These are phyloP conservation scores for Hericium coralloides DNA, from an alignment of 768 basidiomycete genomes.

Conservation along the genomic window DNA sequence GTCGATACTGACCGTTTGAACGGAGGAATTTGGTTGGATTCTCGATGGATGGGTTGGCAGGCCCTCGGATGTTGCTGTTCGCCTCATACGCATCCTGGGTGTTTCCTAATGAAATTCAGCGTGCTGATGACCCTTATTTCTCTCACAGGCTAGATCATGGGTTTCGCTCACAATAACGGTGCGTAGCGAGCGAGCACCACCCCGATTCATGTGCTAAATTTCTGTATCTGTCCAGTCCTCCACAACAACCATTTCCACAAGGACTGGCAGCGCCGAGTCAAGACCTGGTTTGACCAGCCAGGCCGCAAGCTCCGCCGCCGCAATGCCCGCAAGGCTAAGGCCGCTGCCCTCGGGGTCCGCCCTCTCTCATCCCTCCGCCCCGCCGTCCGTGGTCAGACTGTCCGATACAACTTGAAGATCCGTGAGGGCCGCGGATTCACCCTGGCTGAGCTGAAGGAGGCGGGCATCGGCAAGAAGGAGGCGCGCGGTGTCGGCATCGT, in stretches of 20 bases:
- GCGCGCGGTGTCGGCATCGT: conserved; percentile 89
- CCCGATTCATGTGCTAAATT: conserved; percentile 1
- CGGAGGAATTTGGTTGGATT: background rate
- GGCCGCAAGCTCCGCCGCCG: conserved; percentile 95
- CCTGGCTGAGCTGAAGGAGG: conserved; percentile 88
- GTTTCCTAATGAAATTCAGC: conserved; percentile 2
- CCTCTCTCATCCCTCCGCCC: conserved; percentile 90
- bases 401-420: conserved; percentile 97
- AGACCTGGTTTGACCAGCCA: conserved; percentile 99
- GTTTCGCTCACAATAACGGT: conserved; percentile 80
- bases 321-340: conserved; percentile 85
- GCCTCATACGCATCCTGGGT: background rate
- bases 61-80: conserved; percentile 2
- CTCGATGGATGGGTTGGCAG: conserved; percentile 13
- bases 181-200: conserved; percentile 16
- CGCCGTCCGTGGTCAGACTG: conserved; percentile 91
- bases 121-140: conserved; percentile 14
- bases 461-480: conserved; percentile 89
- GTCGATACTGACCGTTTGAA: background rate
- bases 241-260: conserved; percentile 95
- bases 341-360: conserved; percentile 83
- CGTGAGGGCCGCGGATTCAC: conserved; percentile 98
- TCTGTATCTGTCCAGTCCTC: conserved; percentile 47
- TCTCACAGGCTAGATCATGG: conserved; percentile 49
- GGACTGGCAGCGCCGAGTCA: conserved; percentile 96